Evolutionary conservation across 2,329 filamentous ascomycete genomes (phyloP).

Genomic region (Leptographium radiaticola): DNA sequence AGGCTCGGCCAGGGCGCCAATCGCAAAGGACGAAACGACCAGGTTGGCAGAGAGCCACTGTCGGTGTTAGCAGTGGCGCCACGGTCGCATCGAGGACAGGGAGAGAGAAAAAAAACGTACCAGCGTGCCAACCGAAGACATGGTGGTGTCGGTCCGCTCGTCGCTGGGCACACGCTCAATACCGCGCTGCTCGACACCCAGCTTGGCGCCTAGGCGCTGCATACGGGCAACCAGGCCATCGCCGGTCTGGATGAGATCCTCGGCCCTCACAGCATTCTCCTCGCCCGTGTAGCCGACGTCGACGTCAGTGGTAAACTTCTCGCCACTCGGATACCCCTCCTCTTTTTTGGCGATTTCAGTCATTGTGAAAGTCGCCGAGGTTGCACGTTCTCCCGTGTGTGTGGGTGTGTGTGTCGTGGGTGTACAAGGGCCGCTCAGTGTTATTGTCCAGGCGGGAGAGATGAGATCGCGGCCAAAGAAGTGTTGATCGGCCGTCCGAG

Average conservation of each 20-base stretch:
- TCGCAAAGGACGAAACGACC: conserved; percentile 64
- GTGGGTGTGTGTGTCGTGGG: background rate
- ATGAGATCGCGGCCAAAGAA: too few relatives aligned
- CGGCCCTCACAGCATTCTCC: conserved; percentile 12
- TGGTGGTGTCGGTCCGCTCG: conserved; percentile 51
- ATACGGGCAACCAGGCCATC: conserved; percentile 14
- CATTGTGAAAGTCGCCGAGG: background rate
- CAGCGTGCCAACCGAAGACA: conserved; percentile 59
- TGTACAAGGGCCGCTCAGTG: background rate
- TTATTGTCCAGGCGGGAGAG: too few relatives aligned
- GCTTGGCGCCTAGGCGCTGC: conserved; percentile 50
- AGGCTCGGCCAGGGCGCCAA: conserved; percentile 56
- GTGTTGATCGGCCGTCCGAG: too few relatives aligned
- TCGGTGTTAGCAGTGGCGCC: background rate
- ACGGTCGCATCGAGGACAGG: background rate
- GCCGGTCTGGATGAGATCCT: conserved; percentile 11
- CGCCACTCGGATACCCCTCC: conserved; percentile 6
- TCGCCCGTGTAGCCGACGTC: conserved; percentile 11
- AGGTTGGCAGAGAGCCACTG: conserved; percentile 70
- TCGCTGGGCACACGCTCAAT: conserved; percentile 62
- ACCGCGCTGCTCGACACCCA: conserved; percentile 60
- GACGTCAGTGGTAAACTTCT: conserved; percentile 10
- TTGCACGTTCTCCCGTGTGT: background rate
- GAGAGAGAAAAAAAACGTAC: conserved; percentile 28
- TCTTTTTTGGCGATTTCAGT: background rate